Evolutionary conservation across 164 flowering plant species (phyloP), one percentile per base, ranked within the genome.

Genomic region (Aristolochia contorta): DNA sequence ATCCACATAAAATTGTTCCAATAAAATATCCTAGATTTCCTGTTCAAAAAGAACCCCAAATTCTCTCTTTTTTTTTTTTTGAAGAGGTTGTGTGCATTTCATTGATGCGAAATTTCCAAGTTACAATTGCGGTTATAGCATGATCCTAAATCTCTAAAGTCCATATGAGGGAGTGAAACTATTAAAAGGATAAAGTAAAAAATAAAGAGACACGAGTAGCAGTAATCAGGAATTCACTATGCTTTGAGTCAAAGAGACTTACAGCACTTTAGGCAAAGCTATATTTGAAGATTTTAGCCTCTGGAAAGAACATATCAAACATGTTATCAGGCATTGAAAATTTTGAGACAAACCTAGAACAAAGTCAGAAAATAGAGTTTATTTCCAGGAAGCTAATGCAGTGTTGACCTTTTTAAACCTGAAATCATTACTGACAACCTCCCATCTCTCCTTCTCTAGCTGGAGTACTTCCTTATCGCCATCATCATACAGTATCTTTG

Each of bases 401-500:
- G 53, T 15, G 9, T 43, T 62, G 21, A 87, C 96, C 85, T 87
- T 79, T 61, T 55, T 56, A 53, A 81, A 58, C 61, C 74, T 76
- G 47, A 47, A 69, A 63, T 47, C 81, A 21, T 62, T 65, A 64
- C 78, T 75, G 60, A 85, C 54, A 20, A 81, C 78, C 70, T 90
- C 96, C 99, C 99, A 93, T 24, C 81, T 78, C 75, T 93, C 97
- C 79, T 78, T 84, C 1, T 78, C 84, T 47, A 93, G 70, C 54
- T 67, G 65, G 30, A 93, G 97, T 41, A 80, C 84, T 78, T 93
- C 99, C 50, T 82, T 79, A 66, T 93, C 99, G 72, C 96, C 97
- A 80, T 93, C 97, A 52, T 88, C 89, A 66, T 93, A 93, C 47
- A 80, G 47, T 59, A 92, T 72, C 98, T 92, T 64, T 50, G 54